phyloP scores from a whole-genome alignment of 352 stramenopile species.

The Phytophthora hybrid region DNA sequence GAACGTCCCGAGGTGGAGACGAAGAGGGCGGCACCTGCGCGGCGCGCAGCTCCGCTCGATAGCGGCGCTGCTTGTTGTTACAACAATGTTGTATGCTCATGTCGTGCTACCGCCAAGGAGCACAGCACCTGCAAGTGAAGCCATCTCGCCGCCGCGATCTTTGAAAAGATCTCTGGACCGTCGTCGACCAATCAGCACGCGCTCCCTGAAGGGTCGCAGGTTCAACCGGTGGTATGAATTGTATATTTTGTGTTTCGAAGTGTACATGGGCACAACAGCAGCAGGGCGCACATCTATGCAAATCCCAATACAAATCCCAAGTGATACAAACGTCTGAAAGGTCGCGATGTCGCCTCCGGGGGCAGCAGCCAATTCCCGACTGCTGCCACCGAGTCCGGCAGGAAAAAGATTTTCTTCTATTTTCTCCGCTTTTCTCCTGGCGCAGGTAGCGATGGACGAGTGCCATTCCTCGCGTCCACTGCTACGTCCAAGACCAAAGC shows the following conservation, averaged over 20 bases:
- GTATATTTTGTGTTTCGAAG: too few species aligned
- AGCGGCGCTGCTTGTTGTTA: too few species aligned
- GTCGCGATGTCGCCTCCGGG: background rate
- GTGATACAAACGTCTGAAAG: background rate
- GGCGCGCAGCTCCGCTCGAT: background rate
- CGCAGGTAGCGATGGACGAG: slow-evolving; percentile 25
- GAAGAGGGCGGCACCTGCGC: background rate
- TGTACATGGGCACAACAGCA: background rate
- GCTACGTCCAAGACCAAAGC: slow-evolving; percentile 14
- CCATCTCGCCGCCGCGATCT: background rate
- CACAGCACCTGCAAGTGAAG: background rate
- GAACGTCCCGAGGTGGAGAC: slow-evolving; percentile 8
- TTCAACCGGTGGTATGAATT: background rate
- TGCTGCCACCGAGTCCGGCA: background rate
- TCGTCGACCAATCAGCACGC: slow-evolving; percentile 20
- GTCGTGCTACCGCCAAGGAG: background rate
- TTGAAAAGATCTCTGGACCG: slow-evolving; percentile 21
- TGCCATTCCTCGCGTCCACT: slow-evolving; percentile 34
- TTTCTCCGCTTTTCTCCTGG: slow-evolving; percentile 29
- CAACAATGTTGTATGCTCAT: background rate
- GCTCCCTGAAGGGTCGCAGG: slow-evolving; percentile 21
- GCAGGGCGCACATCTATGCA: background rate
- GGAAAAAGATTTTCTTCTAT: slow-evolving; percentile 51
- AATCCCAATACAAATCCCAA: background rate
- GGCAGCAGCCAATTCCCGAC: background rate